These are phyloP conservation scores for Glonium stellatum DNA, from an alignment of 495 filamentous ascomycete species.

Conservation along the genomic window DNA sequence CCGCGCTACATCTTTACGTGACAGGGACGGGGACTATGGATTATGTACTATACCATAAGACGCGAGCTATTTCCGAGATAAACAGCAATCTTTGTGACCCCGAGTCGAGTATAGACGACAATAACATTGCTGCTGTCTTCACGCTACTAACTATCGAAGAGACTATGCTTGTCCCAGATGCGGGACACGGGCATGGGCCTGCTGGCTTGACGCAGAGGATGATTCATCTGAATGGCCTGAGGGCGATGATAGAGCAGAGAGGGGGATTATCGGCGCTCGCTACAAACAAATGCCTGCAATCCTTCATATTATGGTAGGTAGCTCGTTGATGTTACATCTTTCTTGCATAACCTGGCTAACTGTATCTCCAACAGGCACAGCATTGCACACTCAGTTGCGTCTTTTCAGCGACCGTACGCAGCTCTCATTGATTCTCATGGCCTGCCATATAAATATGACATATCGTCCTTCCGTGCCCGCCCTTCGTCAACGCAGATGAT, in stretches of 20 bases:
- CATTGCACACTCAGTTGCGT: slow-evolving; percentile 18
- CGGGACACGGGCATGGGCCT: slow-evolving; percentile 3
- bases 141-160: slow-evolving; percentile 30
- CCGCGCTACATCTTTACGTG: slow-evolving; percentile 24
- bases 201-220: slow-evolving; percentile 12
- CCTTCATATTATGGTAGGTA: slow-evolving; percentile 30
- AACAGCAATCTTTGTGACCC: slow-evolving; percentile 23
- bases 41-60: slow-evolving; percentile 25
- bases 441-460: slow-evolving; percentile 15
- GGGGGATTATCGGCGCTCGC: slow-evolving; percentile 24
- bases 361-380: slow-evolving; percentile 15
- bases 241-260: slow-evolving; percentile 28
- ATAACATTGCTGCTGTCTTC: slow-evolving; percentile 31
- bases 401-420: slow-evolving; percentile 23
- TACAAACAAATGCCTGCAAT: slow-evolving; percentile 28
- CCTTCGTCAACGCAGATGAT: slow-evolving; percentile 14
- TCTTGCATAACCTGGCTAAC: background rate
- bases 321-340: background rate
- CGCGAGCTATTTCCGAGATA: slow-evolving; percentile 23
- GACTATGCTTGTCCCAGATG: slow-evolving; percentile 17
- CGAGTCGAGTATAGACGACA: slow-evolving; percentile 20
- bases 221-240: slow-evolving; percentile 29
- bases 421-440: slow-evolving; percentile 19
- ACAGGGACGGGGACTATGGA: slow-evolving; percentile 8
- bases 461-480: background rate